Conservation (phyloP, 352 stramenopile genomes). For the Globisporangium yorkense region DNA sequence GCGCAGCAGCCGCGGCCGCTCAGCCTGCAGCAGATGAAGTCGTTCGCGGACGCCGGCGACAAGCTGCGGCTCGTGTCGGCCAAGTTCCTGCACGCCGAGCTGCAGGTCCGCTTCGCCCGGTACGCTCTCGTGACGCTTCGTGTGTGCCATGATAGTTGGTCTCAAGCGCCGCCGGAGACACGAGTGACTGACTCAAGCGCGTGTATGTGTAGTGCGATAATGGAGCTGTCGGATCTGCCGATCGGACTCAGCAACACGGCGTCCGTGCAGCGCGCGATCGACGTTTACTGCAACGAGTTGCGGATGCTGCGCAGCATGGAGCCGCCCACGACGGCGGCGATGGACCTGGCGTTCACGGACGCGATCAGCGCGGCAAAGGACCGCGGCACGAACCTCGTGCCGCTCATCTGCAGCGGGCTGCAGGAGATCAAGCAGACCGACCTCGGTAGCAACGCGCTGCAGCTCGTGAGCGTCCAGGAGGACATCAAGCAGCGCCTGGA, state of each 20-base stretch:
- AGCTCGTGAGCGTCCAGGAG: slow-evolving; percentile 58
- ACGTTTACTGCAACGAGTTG: slow-evolving; percentile 58
- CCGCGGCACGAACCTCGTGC: slow-evolving; percentile 67
- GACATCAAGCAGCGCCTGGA: slow-evolving; percentile 88
- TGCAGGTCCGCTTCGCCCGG: slow-evolving; percentile 71
- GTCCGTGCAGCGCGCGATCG: slow-evolving; percentile 53
- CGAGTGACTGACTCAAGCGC: not conserved
- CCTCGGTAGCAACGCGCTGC: slow-evolving; percentile 50
- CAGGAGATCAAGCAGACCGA: slow-evolving; percentile 63
- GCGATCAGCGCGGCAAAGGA: slow-evolving; percentile 44
- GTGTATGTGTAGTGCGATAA: slow-evolving; percentile 32
- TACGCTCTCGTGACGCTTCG: slow-evolving; percentile 6
- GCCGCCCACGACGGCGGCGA: slow-evolving; percentile 37
- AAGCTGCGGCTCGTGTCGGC: slow-evolving; percentile 59
- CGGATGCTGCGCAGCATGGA: slow-evolving; percentile 34
- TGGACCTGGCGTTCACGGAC: slow-evolving; percentile 65
- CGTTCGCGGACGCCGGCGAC: slow-evolving; percentile 51
- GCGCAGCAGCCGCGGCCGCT: slow-evolving; percentile 51
- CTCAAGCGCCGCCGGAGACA: not conserved
- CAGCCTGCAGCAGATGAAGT: slow-evolving; percentile 79
- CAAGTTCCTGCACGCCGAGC: slow-evolving; percentile 74
- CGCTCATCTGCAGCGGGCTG: slow-evolving; percentile 69
- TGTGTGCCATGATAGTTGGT: too few relatives aligned
- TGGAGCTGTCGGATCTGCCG: slow-evolving; percentile 71
- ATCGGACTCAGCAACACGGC: slow-evolving; percentile 56